phyloP scores from a whole-genome alignment of 2,329 filamentous ascomycete species.

The Fusarium cicatricum region DNA sequence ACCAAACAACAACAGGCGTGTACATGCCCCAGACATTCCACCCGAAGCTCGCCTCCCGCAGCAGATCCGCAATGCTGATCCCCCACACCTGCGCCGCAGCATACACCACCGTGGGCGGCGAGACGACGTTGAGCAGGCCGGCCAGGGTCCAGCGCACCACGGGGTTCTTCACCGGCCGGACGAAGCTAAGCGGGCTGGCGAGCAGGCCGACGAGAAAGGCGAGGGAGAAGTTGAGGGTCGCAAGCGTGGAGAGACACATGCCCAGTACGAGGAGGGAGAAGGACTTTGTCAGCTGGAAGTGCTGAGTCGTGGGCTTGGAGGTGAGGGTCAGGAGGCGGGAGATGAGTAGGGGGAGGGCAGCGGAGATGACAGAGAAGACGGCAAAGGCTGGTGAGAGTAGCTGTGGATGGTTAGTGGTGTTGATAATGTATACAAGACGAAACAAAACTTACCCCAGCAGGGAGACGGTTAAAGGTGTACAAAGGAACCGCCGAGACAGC shows the following conservation, averaged over 20 bases:
- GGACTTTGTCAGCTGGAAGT: constrained; percentile 82
- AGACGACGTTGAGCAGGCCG: constrained; percentile 64
- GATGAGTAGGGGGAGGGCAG: constrained; percentile 64
- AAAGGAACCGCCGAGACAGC: constrained; percentile 82
- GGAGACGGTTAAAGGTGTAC: constrained; percentile 82
- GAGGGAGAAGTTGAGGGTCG: constrained; percentile 94
- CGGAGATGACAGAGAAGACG: constrained; percentile 63
- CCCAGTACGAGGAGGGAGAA: constrained; percentile 93
- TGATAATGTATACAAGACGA: not conserved
- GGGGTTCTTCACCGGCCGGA: constrained; percentile 57
- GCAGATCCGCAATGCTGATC: constrained; percentile 61
- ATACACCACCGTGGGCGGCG: constrained; percentile 66
- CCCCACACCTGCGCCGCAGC: constrained; percentile 54
- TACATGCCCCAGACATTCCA: constrained; percentile 93
- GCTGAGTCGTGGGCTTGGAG: constrained; percentile 68
- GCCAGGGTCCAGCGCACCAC: constrained; percentile 54
- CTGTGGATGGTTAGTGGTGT: constrained; percentile 49
- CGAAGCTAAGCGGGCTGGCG: constrained; percentile 81
- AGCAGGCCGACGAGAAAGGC: constrained; percentile 85
- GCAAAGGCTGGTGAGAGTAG: constrained; percentile 67
- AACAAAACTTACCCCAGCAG: constrained; percentile 65
- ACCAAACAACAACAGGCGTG: constrained; percentile 90
- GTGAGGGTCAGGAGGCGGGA: constrained; percentile 61
- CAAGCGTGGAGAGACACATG: constrained; percentile 89
- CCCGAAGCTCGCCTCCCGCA: constrained; percentile 80